phyloP scores from a whole-genome alignment of 2,329 filamentous ascomycete genomes.

The Paraphoma chrysanthemicola region DNA sequence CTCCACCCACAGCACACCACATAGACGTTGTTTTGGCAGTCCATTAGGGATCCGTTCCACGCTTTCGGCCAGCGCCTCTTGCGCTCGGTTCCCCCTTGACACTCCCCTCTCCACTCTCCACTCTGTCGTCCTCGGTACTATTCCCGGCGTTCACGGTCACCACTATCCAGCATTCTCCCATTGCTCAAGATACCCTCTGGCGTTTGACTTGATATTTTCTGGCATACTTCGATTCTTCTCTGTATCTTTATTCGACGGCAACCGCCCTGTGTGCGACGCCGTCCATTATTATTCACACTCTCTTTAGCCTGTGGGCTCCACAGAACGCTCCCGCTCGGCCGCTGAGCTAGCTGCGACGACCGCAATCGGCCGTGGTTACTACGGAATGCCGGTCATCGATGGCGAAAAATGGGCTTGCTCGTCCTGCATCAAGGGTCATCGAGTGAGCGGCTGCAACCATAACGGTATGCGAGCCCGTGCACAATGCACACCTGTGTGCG shows the following conservation, averaged over 20 bases:
- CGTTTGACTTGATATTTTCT: conserved; percentile 31
- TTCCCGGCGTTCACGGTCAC: conserved; percentile 48
- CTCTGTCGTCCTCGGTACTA: conserved; percentile 39
- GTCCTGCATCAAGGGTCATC: conserved; percentile 96
- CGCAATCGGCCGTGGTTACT: conserved; percentile 39
- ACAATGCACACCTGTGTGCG: conserved; percentile 25
- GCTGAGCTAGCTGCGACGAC: conserved; percentile 40
- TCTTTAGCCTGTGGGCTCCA: conserved; percentile 17
- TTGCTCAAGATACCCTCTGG: conserved; percentile 46
- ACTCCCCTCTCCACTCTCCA: conserved; percentile 38
- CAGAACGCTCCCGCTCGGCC: conserved; percentile 23
- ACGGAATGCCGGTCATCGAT: conserved; percentile 60
- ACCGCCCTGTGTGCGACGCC: conserved; percentile 21
- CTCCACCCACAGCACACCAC: conserved; percentile 31
- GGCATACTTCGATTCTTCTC: conserved; percentile 18
- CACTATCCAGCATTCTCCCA: conserved; percentile 35
- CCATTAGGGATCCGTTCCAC: conserved; percentile 40
- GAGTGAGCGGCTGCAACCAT: conserved; percentile 98
- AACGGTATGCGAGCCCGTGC: conserved; percentile 67
- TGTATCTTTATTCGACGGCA: conserved; percentile 27
- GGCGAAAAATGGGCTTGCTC: conserved; percentile 98
- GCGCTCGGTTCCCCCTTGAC: conserved; percentile 46
- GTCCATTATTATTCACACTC: conserved; percentile 15
- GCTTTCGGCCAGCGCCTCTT: conserved; percentile 52
- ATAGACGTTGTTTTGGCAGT: conserved; percentile 45